Percentiles rank a stretch among this genome's conserved stretches.
These are phyloP conservation scores for Fusarium guadeloupense DNA, from an alignment of 2,329 filamentous ascomycete species.

Conservation along the genomic window DNA sequence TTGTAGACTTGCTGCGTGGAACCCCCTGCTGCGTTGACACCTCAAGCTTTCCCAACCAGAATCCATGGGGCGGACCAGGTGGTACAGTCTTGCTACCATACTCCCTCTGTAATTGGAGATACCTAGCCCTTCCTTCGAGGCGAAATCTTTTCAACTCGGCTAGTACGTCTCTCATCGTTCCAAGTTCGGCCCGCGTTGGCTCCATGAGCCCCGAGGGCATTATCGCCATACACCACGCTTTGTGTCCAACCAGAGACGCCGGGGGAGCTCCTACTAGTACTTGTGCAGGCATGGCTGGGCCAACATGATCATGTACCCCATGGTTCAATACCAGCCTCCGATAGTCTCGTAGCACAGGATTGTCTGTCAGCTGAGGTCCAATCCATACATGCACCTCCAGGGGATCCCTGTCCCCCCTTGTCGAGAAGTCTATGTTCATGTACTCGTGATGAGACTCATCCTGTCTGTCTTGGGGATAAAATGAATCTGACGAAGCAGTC, in stretches of 20 bases:
- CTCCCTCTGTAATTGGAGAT: slow-evolving; percentile 27
- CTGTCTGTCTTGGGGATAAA: background rate
- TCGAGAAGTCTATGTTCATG: slow-evolving; percentile 36
- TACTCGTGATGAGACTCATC: slow-evolving; percentile 35
- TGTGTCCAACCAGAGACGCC: slow-evolving; percentile 57
- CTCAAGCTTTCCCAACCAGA: slow-evolving; percentile 49
- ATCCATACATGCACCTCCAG: slow-evolving; percentile 58
- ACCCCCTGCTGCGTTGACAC: slow-evolving; percentile 20
- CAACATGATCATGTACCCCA: slow-evolving; percentile 50
- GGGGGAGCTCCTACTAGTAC: slow-evolving; percentile 59
- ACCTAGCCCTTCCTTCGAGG: slow-evolving; percentile 44
- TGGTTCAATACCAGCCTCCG: slow-evolving; percentile 54
- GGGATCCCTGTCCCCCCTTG: slow-evolving; percentile 42
- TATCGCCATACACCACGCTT: slow-evolving; percentile 62
- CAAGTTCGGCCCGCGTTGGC: slow-evolving; percentile 46
- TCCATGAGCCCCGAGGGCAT: slow-evolving; percentile 45
- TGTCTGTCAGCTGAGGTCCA: slow-evolving; percentile 49
- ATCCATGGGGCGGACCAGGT: slow-evolving; percentile 44
- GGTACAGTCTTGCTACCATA: slow-evolving; percentile 2
- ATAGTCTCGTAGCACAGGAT: slow-evolving; percentile 58
- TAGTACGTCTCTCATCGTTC: slow-evolving; percentile 56
- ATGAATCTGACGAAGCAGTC: slow-evolving; percentile 9
- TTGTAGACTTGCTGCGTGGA: slow-evolving; percentile 1
- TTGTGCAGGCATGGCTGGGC: slow-evolving; percentile 60
- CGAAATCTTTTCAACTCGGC: slow-evolving; percentile 54